Conservation (phyloP, 352 stramenopile genomes). For the Pythium pectinolyticum region DNA sequence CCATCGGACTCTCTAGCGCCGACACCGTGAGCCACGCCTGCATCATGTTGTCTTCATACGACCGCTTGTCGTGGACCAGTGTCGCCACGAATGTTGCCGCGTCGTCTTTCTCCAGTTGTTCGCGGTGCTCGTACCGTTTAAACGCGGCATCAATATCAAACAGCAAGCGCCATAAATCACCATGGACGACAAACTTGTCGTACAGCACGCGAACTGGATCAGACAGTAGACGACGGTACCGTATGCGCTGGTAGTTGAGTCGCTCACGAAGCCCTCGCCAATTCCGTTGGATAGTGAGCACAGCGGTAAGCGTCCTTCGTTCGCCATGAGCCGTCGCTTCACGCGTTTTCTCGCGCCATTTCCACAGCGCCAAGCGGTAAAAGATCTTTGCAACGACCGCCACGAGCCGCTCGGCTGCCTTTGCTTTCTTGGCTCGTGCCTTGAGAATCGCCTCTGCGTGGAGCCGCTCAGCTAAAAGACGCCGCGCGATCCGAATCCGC, state of each 20-base stretch:
- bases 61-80: slow-evolving; percentile 45
- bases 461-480: background rate
- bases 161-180: slow-evolving; percentile 63
- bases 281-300: slow-evolving; percentile 46
- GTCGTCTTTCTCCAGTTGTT: slow-evolving; percentile 42
- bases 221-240: slow-evolving; percentile 38
- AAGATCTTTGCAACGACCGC: slow-evolving; percentile 14
- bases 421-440: slow-evolving; percentile 7
- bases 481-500: slow-evolving; percentile 10
- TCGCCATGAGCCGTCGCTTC: slow-evolving; percentile 30
- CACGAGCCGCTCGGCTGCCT: slow-evolving; percentile 9
- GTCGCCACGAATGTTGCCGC: slow-evolving; percentile 53
- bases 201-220: slow-evolving; percentile 44
- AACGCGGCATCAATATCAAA: slow-evolving; percentile 64
- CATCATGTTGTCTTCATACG: slow-evolving; percentile 58
- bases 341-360: slow-evolving; percentile 34
- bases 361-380: slow-evolving; percentile 25
- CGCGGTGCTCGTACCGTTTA: slow-evolving; percentile 44
- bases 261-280: slow-evolving; percentile 54
- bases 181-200: slow-evolving; percentile 45
- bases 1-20: slow-evolving; percentile 49
- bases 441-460: background rate
- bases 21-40: slow-evolving; percentile 63
- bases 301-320: slow-evolving; percentile 28
- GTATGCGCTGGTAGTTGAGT: slow-evolving; percentile 42